These are phyloP conservation scores for Dysphania ambrosioides DNA, from an alignment of 148 eudicot species.

Conservation along the genomic window DNA sequence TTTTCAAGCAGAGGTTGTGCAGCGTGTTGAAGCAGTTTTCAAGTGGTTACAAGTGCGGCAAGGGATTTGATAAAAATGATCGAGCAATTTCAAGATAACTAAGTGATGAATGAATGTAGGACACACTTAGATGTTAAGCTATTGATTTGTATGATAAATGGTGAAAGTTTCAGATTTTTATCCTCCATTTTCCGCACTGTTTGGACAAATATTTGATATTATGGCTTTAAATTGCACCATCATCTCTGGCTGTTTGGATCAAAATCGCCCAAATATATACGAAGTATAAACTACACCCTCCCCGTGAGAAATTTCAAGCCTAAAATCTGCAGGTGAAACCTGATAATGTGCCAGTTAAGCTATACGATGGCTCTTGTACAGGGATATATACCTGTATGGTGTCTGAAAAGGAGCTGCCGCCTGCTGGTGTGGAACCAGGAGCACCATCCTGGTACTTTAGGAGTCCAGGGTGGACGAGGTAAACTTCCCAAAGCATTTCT, in stretches of 20 bases:
- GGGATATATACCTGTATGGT: too few relatives aligned
- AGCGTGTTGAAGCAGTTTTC: constrained; percentile 30
- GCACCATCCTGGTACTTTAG: neutral
- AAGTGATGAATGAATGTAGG: neutral
- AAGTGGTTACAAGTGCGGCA: constrained; percentile 37
- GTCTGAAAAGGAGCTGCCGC: too few relatives aligned
- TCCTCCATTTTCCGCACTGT: too few relatives aligned
- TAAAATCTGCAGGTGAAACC: too few relatives aligned
- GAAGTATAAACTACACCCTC: too few relatives aligned
- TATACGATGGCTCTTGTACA: neutral
- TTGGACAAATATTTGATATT: too few relatives aligned
- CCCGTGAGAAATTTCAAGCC: neutral
- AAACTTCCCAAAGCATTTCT: too few relatives aligned
- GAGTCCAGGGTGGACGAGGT: too few relatives aligned
- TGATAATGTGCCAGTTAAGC: neutral
- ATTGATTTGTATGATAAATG: neutral
- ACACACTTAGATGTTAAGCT: neutral
- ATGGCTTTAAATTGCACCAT: neutral
- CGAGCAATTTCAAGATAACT: constrained; percentile 1
- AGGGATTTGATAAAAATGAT: constrained; percentile 13
- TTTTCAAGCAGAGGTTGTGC: constrained; percentile 30
- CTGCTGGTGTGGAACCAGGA: neutral
- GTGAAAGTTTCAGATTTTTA: neutral
- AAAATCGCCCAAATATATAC: too few relatives aligned
- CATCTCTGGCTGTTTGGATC: neutral